Percentiles rank a stretch among this genome's conserved stretches.
Conservation (phyloP, 768 basidiomycete genomes). For the Tubosaeta sp. region DNA sequence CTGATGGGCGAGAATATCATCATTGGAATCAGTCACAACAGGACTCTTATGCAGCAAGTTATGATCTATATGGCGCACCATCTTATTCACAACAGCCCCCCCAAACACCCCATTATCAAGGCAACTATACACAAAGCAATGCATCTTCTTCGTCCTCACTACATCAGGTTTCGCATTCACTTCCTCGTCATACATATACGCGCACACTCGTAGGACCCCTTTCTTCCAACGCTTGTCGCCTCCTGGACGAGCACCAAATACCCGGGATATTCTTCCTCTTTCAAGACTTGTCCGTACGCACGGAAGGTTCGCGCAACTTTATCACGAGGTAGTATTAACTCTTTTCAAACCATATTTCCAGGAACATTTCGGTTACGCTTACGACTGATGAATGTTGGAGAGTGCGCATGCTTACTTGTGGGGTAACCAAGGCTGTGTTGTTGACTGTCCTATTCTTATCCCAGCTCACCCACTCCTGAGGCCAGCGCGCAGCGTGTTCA, state of each 20-base stretch:
- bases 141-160: constrained; percentile 29
- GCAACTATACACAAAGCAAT: constrained; percentile 21
- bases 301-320: constrained; percentile 62
- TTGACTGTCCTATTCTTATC: constrained; percentile 22
- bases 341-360: constrained; percentile 29
- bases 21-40: constrained; percentile 28
- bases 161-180: constrained; percentile 35
- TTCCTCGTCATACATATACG: constrained; percentile 71
- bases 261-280: constrained; percentile 93
- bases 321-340: constrained; percentile 23
- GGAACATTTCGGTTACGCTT: constrained; percentile 84
- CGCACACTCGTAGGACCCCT: constrained; percentile 89
- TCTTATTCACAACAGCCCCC: constrained; percentile 27
- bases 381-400: constrained; percentile 85
- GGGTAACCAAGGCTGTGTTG: constrained; percentile 14
- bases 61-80: constrained; percentile 26
- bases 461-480: constrained; percentile 71
- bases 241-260: constrained; percentile 80
- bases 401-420: constrained; percentile 54
- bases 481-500: constrained; percentile 61
- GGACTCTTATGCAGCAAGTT: constrained; percentile 23
- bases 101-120: constrained; percentile 30
- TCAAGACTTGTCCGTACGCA: constrained; percentile 90
- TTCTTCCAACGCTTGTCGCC: constrained; percentile 78
- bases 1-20: constrained; percentile 37